Percentiles rank a stretch among this genome's conserved stretches.
Evolutionary conservation across 805 yeast genomes (phyloP).

Genomic region (Teunomyces tritomae): DNA sequence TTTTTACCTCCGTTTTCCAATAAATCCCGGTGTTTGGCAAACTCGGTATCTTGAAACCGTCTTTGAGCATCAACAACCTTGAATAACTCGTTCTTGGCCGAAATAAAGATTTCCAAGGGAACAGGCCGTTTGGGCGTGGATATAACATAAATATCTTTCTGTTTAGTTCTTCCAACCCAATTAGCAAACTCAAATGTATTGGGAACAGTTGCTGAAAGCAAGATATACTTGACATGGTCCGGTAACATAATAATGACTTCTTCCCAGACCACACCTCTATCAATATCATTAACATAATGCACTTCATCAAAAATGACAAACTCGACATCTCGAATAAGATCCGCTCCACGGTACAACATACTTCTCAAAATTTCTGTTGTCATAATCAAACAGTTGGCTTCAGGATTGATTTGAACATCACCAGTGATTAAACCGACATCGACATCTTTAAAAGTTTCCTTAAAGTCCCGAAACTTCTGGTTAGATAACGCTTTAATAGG

Average conservation of each 20-base stretch:
- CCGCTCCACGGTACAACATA: conserved; percentile 96
- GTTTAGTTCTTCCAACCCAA: conserved; percentile 98
- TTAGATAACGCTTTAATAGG: conserved; percentile 91
- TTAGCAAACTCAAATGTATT: conserved; percentile 96
- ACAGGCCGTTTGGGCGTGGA: conserved; percentile 97
- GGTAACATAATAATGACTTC: conserved; percentile 98
- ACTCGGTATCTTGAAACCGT: conserved; percentile 64
- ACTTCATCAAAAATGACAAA: conserved; percentile 98
- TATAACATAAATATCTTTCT: conserved; percentile 92
- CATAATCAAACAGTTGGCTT: conserved; percentile 94
- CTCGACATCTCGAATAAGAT: conserved; percentile 92
- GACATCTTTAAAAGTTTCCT: conserved; percentile 69
- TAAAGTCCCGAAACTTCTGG: conserved; percentile 87
- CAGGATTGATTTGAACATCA: conserved; percentile 96
- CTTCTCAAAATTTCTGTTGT: conserved; percentile 94
- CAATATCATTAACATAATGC: conserved; percentile 94
- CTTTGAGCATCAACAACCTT: conserved; percentile 76
- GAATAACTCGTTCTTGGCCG: conserved; percentile 73
- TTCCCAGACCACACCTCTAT: conserved; percentile 99
- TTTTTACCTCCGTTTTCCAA: conserved; percentile 40
- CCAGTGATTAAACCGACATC: conserved; percentile 96
- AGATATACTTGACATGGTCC: conserved; percentile 88
- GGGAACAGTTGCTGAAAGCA: conserved; percentile 97
- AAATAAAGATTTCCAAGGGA: conserved; percentile 81
- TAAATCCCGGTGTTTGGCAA: conserved; percentile 54